These are phyloP conservation scores for Synchytrium microbalum DNA, from an alignment of 371 early-diverging fungal genomes.

Conservation along the genomic window DNA sequence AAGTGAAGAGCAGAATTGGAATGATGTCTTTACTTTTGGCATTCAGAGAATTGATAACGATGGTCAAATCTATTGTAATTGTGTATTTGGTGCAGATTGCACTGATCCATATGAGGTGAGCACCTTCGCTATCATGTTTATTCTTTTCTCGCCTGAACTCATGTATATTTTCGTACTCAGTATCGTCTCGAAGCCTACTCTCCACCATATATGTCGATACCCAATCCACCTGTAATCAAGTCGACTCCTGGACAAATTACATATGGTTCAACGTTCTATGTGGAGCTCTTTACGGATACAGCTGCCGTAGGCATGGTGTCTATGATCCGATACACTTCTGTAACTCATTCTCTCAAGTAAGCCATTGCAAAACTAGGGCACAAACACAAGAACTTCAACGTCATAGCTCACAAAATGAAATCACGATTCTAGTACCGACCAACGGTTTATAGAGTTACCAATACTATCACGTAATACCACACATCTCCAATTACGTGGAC, in stretches of 20 bases:
- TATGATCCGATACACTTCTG: conserved; percentile 28
- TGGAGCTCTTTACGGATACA: conserved; percentile 11
- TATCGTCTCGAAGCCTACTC: conserved; percentile 20
- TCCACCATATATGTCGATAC: conserved; percentile 30
- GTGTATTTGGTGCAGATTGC: conserved; percentile 17
- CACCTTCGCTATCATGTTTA: no score
- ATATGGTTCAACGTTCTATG: conserved; percentile 17
- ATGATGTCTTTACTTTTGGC: no score
- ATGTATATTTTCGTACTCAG: no score
- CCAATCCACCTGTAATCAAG: conserved; percentile 8
- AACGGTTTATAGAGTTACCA: conserved; percentile 27
- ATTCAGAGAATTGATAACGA: no score
- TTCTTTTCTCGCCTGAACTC: no score
- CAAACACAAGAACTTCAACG: no score
- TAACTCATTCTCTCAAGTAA: conserved; percentile 33
- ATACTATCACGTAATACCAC: conserved; percentile 8
- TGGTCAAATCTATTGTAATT: no score
- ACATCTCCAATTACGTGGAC: conserved; percentile 5
- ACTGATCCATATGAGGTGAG: conserved; percentile 23
- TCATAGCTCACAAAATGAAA: no score
- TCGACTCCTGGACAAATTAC: no score
- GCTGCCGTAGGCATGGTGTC: conserved; percentile 11
- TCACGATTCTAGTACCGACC: conserved; percentile 34
- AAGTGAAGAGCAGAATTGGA: conserved; percentile 24
- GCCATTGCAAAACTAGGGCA: no score